phyloP scores from a whole-genome alignment of 2,329 filamentous ascomycete genomes.

The Monosporascus sp. region DNA sequence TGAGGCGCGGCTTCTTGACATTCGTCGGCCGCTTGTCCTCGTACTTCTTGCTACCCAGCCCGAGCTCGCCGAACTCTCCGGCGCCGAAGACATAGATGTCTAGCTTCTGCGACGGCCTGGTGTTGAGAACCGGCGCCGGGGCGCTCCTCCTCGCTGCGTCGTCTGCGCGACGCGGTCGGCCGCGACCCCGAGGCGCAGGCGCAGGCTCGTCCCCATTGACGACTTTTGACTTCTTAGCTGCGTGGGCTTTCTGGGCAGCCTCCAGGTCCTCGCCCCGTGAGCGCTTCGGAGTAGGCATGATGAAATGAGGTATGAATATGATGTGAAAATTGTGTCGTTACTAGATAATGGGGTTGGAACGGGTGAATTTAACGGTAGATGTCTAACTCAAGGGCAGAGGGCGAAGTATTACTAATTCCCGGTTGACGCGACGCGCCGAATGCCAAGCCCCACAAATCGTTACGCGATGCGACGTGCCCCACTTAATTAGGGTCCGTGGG shows the following conservation, averaged over 20 bases:
- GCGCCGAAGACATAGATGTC: constrained; percentile 79
- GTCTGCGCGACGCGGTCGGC: neutral
- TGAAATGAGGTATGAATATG: neutral
- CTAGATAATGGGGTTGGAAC: no score
- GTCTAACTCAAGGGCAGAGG: no score
- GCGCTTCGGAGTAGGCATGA: neutral
- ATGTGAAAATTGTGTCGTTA: no score
- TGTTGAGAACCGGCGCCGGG: neutral
- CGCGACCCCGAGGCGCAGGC: neutral
- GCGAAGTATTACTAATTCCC: no score
- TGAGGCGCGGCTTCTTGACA: constrained; percentile 69
- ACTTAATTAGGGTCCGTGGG: no score
- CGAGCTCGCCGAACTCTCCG: constrained; percentile 75
- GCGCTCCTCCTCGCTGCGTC: neutral
- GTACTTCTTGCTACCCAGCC: constrained; percentile 63
- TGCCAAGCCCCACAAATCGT: no score
- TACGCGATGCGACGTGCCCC: no score
- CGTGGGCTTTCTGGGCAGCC: neutral
- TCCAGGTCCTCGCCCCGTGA: neutral
- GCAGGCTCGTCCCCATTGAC: neutral
- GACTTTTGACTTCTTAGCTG: neutral
- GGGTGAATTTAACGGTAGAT: no score
- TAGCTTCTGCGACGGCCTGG: constrained; percentile 30
- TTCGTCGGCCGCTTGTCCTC: constrained; percentile 58
- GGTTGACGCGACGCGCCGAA: no score